Conservation (phyloP, 106 monocot genomes). For the Apostasia ramifera region DNA sequence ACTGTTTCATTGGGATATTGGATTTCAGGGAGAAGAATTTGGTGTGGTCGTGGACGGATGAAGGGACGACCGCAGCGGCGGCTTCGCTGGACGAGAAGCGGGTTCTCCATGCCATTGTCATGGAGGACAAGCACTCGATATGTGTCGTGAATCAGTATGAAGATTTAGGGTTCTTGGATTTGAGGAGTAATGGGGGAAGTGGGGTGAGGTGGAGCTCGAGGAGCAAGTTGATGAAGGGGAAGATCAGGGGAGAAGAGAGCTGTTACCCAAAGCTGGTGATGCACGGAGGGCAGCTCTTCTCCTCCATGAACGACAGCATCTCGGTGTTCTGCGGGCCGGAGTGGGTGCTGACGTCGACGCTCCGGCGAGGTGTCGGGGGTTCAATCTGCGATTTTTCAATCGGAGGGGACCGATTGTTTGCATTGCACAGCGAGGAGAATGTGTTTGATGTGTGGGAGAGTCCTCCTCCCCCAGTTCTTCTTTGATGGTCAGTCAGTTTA, state of each 20-base stretch:
- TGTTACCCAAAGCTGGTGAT: constrained; percentile 78
- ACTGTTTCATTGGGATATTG: constrained; percentile 70
- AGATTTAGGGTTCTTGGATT: constrained; percentile 81
- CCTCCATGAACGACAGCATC: constrained; percentile 78
- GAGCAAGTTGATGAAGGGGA: constrained; percentile 75
- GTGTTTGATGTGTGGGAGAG: constrained; percentile 95
- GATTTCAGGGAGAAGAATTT: constrained; percentile 60
- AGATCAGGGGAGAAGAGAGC: constrained; percentile 52
- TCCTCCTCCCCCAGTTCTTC: constrained; percentile 22
- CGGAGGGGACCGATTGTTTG: constrained; percentile 77
- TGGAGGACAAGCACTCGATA: constrained; percentile 59
- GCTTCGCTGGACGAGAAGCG: constrained; percentile 52
- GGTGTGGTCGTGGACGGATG: constrained; percentile 79
- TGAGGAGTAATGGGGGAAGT: constrained; percentile 27
- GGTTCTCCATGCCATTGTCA: constrained; percentile 75
- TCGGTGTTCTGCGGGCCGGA: constrained; percentile 88
- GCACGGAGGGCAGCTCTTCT: constrained; percentile 72
- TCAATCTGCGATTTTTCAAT: constrained; percentile 88
- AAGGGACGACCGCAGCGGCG: constrained; percentile 2
- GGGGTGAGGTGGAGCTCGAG: constrained; percentile 84
- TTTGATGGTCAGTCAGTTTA: too few relatives aligned
- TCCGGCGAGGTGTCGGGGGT: constrained; percentile 57
- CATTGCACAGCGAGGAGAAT: constrained; percentile 84
- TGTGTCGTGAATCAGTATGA: constrained; percentile 93
- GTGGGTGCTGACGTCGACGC: constrained; percentile 60